Conservation (phyloP, 2,329 filamentous ascomycete species). For the Penicillium thymicola region DNA sequence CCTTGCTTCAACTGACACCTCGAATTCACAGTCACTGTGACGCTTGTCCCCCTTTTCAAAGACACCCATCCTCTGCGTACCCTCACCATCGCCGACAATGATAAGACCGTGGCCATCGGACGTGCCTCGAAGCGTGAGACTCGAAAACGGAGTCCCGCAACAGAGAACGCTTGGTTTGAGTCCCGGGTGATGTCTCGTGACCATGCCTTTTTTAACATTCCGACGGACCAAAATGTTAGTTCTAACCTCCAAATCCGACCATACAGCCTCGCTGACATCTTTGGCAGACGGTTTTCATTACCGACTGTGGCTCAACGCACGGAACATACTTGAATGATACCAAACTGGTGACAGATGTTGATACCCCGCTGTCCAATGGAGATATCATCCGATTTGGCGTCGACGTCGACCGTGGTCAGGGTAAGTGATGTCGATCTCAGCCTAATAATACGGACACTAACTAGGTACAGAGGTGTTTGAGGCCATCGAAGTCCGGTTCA, state of each 20-base stretch:
- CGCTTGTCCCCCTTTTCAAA: conserved; percentile 28
- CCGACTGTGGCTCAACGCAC: conserved; percentile 60
- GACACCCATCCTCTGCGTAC: conserved; percentile 24
- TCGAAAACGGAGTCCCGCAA: conserved; percentile 35
- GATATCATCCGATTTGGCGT: conserved; percentile 47
- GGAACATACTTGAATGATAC: conserved; percentile 56
- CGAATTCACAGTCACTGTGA: conserved; percentile 32
- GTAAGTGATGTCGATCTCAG: conserved; percentile 25
- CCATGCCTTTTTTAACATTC: conserved; percentile 40
- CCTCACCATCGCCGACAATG: conserved; percentile 31
- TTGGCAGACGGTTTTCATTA: conserved; percentile 46
- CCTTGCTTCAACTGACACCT: neutral
- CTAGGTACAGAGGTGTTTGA: conserved; percentile 28
- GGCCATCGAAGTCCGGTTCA: conserved; percentile 32
- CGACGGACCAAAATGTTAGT: conserved; percentile 28
- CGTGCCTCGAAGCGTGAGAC: conserved; percentile 41
- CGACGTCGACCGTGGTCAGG: conserved; percentile 48
- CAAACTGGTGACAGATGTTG: conserved; percentile 39
- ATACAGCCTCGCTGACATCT: conserved; percentile 11
- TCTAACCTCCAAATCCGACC: neutral
- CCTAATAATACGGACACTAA: neutral
- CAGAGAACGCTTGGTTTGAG: conserved; percentile 46
- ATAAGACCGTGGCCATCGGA: conserved; percentile 36
- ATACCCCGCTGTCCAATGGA: conserved; percentile 38
- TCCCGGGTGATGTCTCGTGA: conserved; percentile 48